Evolutionary conservation across 257 asterid species (phyloP).

Genomic region (Gentiana dahurica): DNA sequence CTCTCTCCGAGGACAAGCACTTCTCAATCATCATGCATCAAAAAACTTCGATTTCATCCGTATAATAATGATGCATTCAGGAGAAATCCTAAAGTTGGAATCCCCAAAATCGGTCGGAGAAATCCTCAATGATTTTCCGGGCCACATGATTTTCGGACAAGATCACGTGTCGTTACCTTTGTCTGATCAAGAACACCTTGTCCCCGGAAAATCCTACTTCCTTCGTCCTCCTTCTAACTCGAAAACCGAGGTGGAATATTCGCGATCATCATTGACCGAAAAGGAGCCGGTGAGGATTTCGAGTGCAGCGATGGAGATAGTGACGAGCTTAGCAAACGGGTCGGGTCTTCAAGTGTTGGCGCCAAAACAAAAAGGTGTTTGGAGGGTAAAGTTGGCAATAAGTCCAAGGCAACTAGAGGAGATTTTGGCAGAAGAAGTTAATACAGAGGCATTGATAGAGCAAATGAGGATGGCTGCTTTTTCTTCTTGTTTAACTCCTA

Average conservation of each 20-base stretch:
- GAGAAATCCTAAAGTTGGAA: constrained; percentile 24
- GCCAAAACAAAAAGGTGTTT: constrained; percentile 32
- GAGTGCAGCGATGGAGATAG: constrained; percentile 13
- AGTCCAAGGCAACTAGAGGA: constrained; percentile 34
- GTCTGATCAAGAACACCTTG: constrained; percentile 18
- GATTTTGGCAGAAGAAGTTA: constrained; percentile 48
- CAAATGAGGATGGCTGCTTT: constrained; percentile 60
- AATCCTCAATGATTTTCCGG: constrained; percentile 24
- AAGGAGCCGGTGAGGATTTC: constrained; percentile 15
- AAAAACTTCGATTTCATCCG: constrained; percentile 13
- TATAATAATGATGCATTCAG: constrained; percentile 31
- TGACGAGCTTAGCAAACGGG: constrained; percentile 13
- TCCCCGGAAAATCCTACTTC: constrained; percentile 24
- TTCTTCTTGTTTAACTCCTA: constrained; percentile 8
- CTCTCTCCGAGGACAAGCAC: constrained; percentile 27
- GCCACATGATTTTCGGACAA: constrained; percentile 19
- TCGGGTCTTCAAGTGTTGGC: constrained; percentile 23
- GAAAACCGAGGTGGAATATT: no score
- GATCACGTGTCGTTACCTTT: constrained; percentile 17
- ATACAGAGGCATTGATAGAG: constrained; percentile 58
- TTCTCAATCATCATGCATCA: constrained; percentile 8
- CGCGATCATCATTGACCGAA: background rate
- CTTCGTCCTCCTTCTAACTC: constrained; percentile 12
- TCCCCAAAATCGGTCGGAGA: constrained; percentile 30
- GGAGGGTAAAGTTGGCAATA: constrained; percentile 64